Evolutionary conservation across 139 green algal species (phyloP), one percentile per base, ranked within the genome.

Genomic region (Diplosphaera chodatii): DNA sequence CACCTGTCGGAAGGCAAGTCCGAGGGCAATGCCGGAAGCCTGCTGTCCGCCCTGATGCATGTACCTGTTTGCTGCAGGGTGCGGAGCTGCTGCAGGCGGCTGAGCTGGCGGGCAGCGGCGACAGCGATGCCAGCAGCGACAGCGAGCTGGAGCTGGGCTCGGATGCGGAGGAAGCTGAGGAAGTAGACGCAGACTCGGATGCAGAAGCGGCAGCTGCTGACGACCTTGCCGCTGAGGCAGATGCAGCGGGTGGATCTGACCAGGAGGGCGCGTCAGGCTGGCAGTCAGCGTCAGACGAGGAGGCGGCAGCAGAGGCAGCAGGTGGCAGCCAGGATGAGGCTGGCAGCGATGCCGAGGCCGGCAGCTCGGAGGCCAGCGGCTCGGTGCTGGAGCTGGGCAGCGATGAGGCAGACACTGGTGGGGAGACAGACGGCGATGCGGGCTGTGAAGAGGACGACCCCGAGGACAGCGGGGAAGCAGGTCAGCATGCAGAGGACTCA

Each of bases 61-160:
- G n/a, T n/a, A n/a, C n/a, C n/a, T n/a, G n/a, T 48, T 8, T 13
- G 85, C 3, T 67, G 80, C n/a, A 69, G 22, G 94, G 94, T 6
- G 87, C 88, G 0, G 94, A 97, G 40, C 74, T 98, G 77, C 84
- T 99, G 55, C 65, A 96, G 80, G 69, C 77, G 31, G 90, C 86
- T 18, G 31, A 85, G 40, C 75, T 69, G 15, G 73, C 74, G 40
- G 71, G 32, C 23, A 74, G 74, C 3, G 63, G 48, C n/a, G 68
- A 18, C 30, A 67, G 32, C 63, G 73, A 75, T 15, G 72, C 3
- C 1, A 41, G 1, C n/a, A 69, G 55, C 25, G 65, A 33, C 37
- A 67, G 33, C 48, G 34, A 29, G 23, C 29, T 55, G 40, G 68
- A 67, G 21, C 32, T 62, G 28, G 41, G 31, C 32, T 22, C 69